Conservation (phyloP, 768 basidiomycete species). For the Naganishia kalamii region DNA sequence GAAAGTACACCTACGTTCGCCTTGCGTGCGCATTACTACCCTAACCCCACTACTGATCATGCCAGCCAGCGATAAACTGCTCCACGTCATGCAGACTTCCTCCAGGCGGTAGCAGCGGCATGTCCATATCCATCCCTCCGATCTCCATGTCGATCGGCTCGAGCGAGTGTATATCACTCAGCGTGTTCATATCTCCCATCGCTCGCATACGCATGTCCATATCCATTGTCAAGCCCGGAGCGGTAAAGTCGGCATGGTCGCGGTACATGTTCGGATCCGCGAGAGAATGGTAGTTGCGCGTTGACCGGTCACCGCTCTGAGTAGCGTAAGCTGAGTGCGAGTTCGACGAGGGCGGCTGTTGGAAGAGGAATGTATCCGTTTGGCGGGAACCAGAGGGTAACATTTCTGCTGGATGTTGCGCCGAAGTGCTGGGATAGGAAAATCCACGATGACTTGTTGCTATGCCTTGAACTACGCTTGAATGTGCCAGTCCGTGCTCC, state of each 20-base stretch:
- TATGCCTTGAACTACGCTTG: neutral
- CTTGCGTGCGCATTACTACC: neutral
- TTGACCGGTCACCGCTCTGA: neutral
- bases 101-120: slow-evolving; percentile 15
- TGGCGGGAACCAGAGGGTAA: neutral
- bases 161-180: slow-evolving; percentile 49
- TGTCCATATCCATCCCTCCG: slow-evolving; percentile 40
- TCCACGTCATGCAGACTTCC: slow-evolving; percentile 13
- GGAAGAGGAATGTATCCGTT: neutral
- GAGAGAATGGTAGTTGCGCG: neutral
- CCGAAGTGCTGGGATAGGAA: neutral
- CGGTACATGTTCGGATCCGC: neutral
- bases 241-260: neutral
- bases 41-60: slow-evolving; percentile 4
- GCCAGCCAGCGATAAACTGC: slow-evolving; percentile 18
- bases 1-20: too few species aligned
- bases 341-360: neutral
- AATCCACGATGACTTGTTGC: neutral
- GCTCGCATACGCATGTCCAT: slow-evolving; percentile 8
- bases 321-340: neutral
- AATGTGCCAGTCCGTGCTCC: neutral
- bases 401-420: neutral
- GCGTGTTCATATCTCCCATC: neutral
- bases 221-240: slow-evolving; percentile 11
- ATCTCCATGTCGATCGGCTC: slow-evolving; percentile 45